Evolutionary conservation across 495 filamentous ascomycete genomes (phyloP).

Genomic region (Echria macrotheca): DNA sequence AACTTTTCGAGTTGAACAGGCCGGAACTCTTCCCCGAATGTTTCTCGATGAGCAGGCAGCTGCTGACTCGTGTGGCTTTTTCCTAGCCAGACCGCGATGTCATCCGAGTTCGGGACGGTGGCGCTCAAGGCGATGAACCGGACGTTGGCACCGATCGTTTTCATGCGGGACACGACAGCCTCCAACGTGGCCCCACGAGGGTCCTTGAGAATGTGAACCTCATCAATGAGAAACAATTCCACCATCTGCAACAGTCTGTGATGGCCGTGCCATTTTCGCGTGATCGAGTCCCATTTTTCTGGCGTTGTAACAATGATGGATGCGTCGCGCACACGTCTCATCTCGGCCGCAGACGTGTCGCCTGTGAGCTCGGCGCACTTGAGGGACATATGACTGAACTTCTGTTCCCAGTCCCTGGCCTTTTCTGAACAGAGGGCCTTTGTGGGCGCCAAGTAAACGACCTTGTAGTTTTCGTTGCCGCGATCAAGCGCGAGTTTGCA

Average conservation of each 20-base stretch:
- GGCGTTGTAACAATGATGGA: constrained; percentile 94
- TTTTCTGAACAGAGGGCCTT: constrained; percentile 89
- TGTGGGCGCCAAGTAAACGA: constrained; percentile 92
- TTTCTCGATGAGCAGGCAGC: constrained; percentile 64
- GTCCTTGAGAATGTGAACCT: constrained; percentile 94
- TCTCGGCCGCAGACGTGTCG: constrained; percentile 73
- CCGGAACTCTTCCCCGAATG: constrained; percentile 88
- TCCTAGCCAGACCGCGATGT: constrained; percentile 91
- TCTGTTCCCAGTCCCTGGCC: constrained; percentile 74
- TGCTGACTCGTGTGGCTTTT: constrained; percentile 61
- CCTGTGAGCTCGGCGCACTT: constrained; percentile 85
- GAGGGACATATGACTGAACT: constrained; percentile 71
- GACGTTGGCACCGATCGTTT: constrained; percentile 78
- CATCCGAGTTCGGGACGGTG: constrained; percentile 86
- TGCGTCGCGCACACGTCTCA: constrained; percentile 70
- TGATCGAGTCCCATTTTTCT: constrained; percentile 98
- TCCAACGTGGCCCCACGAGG: constrained; percentile 84
- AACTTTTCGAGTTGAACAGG: constrained; percentile 83
- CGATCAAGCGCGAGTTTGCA: constrained; percentile 64
- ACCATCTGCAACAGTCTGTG: constrained; percentile 75
- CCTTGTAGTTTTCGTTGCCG: constrained; percentile 71
- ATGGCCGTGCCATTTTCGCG: constrained; percentile 92
- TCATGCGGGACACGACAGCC: constrained; percentile 96
- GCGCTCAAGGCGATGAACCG: constrained; percentile 91
- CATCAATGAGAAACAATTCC: constrained; percentile 89